phyloP scores from a whole-genome alignment of 352 stramenopile genomes.

The Globisporangium nodosum region DNA sequence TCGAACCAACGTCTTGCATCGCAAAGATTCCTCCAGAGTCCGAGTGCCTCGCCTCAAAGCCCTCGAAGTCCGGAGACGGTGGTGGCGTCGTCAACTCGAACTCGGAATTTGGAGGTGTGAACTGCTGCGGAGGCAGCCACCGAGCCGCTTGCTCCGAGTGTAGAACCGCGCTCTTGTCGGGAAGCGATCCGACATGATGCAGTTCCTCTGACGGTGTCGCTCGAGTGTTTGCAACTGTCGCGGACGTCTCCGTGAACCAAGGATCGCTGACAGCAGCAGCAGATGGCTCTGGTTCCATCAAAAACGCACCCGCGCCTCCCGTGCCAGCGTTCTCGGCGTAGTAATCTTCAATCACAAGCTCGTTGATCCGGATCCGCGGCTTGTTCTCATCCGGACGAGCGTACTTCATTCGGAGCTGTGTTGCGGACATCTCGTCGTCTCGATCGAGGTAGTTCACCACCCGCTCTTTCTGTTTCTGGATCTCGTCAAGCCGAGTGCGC shows the following conservation, averaged over 20 bases:
- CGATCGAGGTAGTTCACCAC: constrained; percentile 31
- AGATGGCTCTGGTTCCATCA: constrained; percentile 38
- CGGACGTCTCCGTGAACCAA: constrained; percentile 47
- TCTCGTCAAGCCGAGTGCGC: constrained; percentile 62
- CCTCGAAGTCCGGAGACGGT: constrained; percentile 29
- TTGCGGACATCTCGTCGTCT: constrained; percentile 56
- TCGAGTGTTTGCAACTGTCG: not conserved
- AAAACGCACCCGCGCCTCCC: constrained; percentile 39
- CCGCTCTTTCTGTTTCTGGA: constrained; percentile 73
- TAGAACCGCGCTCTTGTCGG: constrained; percentile 31
- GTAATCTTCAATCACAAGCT: constrained; percentile 85
- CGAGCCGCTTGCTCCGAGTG: constrained; percentile 55
- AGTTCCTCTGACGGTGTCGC: constrained; percentile 4
- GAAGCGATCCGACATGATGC: constrained; percentile 29
- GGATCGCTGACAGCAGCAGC: constrained; percentile 26
- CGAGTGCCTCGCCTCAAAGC: constrained; percentile 9
- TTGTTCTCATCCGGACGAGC: constrained; percentile 31
- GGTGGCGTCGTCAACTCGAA: constrained; percentile 13
- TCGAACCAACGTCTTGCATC: constrained; percentile 12
- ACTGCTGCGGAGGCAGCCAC: constrained; percentile 37
- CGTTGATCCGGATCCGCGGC: constrained; percentile 66
- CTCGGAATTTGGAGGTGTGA: constrained; percentile 2
- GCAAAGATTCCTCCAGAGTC: constrained; percentile 13
- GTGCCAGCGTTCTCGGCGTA: constrained; percentile 38
- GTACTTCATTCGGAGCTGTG: constrained; percentile 48